phyloP scores from a whole-genome alignment of 768 basidiomycete genomes.

The Boletus tylopilopsis region DNA sequence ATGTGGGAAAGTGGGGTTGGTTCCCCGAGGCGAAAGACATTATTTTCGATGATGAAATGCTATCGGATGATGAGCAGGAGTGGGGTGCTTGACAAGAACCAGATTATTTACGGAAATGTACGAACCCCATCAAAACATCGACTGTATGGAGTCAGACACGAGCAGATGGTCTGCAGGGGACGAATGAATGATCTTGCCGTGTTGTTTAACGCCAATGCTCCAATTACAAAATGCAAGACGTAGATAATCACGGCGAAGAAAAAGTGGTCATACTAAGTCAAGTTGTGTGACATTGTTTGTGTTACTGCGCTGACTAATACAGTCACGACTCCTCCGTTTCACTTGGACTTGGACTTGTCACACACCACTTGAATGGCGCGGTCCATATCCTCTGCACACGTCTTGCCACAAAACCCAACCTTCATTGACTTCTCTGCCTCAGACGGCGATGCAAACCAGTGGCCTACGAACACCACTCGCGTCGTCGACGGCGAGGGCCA shows the following conservation, averaged over 20 bases:
- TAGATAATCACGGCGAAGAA: conserved; percentile 58
- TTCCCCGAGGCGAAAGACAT: conserved; percentile 39
- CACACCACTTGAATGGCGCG: conserved; percentile 27
- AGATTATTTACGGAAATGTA: too few species aligned
- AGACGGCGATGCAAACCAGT: conserved; percentile 52
- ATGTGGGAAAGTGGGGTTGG: conserved; percentile 55
- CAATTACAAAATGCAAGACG: conserved; percentile 40
- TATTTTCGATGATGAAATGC: not conserved
- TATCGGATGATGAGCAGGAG: conserved; percentile 4
- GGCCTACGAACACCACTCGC: conserved; percentile 56
- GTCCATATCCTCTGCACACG: conserved; percentile 9
- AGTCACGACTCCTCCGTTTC: too few species aligned
- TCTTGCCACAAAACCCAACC: conserved; percentile 49
- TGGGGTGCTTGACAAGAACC: conserved; percentile 13
- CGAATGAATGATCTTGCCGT: conserved; percentile 47
- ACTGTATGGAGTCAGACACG: conserved; percentile 45
- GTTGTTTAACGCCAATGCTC: conserved; percentile 67
- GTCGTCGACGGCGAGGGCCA: conserved; percentile 55
- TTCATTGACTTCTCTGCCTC: conserved; percentile 58
- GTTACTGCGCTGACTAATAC: conserved; percentile 14
- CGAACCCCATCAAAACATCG: conserved; percentile 30
- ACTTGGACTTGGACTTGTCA: not conserved
- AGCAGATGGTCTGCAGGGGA: conserved; percentile 59
- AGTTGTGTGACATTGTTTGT: conserved; percentile 4
- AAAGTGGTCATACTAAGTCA: too few species aligned